Evolutionary conservation across 2,329 filamentous ascomycete genomes (phyloP).

Genomic region (Rhynchosporium graminicola): DNA sequence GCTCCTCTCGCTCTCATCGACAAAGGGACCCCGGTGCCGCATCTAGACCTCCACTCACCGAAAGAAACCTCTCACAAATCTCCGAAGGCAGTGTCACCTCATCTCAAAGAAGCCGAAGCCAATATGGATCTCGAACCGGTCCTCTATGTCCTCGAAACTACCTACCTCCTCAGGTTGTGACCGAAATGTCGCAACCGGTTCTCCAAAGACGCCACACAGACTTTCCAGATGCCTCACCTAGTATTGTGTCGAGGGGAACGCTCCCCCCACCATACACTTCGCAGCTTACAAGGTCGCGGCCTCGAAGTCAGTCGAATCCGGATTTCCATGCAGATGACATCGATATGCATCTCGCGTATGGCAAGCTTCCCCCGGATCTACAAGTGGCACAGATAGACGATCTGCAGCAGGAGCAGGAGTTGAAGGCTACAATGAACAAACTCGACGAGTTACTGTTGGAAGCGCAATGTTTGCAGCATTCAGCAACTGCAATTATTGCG

Average conservation of each 20-base stretch:
- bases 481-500: constrained; percentile 77
- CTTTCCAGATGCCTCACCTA: constrained; percentile 21
- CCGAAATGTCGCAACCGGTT: constrained; percentile 25
- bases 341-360: constrained; percentile 92
- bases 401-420: constrained; percentile 52
- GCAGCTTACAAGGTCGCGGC: constrained; percentile 20
- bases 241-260: constrained; percentile 19
- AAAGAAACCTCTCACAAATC: constrained; percentile 32
- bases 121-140: constrained; percentile 29
- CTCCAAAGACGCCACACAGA: constrained; percentile 37
- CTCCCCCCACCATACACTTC: constrained; percentile 31
- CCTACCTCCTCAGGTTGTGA: constrained; percentile 31
- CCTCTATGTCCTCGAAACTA: constrained; percentile 25
- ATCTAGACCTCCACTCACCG: constrained; percentile 33
- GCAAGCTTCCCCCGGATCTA: constrained; percentile 73
- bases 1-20: constrained; percentile 34
- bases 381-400: constrained; percentile 13
- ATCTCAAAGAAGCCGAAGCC: constrained; percentile 31
- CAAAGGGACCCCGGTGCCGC: constrained; percentile 23
- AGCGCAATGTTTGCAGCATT: constrained; percentile 84
- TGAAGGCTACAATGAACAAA: constrained; percentile 68
- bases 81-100: constrained; percentile 33
- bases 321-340: constrained; percentile 51
- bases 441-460: constrained; percentile 81
- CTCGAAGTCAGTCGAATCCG: constrained; percentile 34